Evolutionary conservation across 2,329 filamentous ascomycete species (phyloP).

Genomic region (Clonostachys byssicola): DNA sequence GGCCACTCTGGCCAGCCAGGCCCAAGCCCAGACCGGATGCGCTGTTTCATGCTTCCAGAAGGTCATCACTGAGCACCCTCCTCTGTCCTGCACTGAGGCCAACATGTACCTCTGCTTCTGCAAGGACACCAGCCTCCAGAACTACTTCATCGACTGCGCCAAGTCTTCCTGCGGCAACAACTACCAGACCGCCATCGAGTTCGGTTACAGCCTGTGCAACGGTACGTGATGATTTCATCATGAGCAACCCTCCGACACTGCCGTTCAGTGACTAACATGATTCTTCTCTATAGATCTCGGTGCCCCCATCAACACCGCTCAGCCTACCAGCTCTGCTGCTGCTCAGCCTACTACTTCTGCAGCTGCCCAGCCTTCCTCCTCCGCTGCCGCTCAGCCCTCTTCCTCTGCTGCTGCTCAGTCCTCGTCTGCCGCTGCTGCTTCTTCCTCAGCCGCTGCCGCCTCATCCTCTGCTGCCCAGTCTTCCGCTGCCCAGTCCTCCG

Average conservation of each 20-base stretch:
- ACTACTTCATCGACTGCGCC: constrained; percentile 14
- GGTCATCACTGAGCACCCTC: constrained; percentile 17
- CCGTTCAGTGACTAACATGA: background rate
- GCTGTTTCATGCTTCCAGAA: constrained; percentile 12
- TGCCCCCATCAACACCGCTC: constrained; percentile 1
- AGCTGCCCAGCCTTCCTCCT: no score
- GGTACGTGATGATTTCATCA: background rate
- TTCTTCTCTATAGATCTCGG: background rate
- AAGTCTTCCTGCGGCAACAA: constrained; percentile 7
- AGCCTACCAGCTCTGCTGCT: background rate
- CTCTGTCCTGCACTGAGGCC: constrained; percentile 17
- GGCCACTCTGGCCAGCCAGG: constrained; percentile 5
- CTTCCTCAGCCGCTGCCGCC: no score
- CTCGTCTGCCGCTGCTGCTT: no score
- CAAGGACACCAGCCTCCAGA: constrained; percentile 12
- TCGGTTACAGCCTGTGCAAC: constrained; percentile 23
- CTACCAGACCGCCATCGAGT: constrained; percentile 8
- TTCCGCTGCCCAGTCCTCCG: background rate
- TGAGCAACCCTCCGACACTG: background rate
- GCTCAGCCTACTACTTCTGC: background rate
- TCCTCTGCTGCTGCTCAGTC: no score
- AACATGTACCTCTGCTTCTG: constrained; percentile 23
- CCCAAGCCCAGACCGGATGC: constrained; percentile 7
- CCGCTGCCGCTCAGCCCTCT: no score
- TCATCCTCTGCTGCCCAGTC: no score